Conservation (phyloP, 1,284 basidiomycete species). For the Sphagnurus paluster region DNA sequence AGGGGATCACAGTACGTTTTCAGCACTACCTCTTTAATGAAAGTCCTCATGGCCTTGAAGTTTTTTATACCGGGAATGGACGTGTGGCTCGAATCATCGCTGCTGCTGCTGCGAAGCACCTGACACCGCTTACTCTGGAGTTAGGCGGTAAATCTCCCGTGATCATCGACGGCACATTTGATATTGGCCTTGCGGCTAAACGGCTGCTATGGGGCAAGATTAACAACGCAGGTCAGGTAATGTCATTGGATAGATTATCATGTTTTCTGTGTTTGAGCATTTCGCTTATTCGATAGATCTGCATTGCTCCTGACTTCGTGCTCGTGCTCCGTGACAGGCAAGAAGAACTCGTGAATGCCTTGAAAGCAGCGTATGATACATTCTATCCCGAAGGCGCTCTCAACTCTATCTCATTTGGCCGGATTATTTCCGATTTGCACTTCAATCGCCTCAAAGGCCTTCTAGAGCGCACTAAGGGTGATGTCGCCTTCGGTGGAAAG, state of each 20-base stretch:
- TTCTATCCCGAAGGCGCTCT: conserved; percentile 43
- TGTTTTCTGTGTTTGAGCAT: background rate
- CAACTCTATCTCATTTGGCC: conserved; percentile 35
- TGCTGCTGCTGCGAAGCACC: conserved; percentile 66
- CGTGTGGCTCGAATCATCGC: conserved; percentile 66
- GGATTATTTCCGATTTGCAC: conserved; percentile 35
- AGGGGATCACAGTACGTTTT: conserved; percentile 26
- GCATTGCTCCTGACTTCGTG: conserved; percentile 81
- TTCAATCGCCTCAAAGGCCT: conserved; percentile 63
- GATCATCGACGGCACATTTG: conserved; percentile 68
- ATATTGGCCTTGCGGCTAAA: conserved; percentile 58
- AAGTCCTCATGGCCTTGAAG: conserved; percentile 14
- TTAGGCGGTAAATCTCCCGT: conserved; percentile 81
- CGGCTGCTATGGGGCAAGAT: conserved; percentile 81
- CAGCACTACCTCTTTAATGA: background rate
- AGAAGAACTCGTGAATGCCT: conserved; percentile 55
- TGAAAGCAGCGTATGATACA: conserved; percentile 51
- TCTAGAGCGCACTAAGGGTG: conserved; percentile 67
- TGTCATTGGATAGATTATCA: conserved; percentile 38
- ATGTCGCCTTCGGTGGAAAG: conserved; percentile 70
- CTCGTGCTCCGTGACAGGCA: conserved; percentile 63
- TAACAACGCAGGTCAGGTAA: conserved; percentile 64
- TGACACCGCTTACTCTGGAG: conserved; percentile 71
- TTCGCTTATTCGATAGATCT: conserved; percentile 45
- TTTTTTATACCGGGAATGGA: conserved; percentile 50